Conservation (phyloP, 108 stramenopile genomes). For the Skeletonema potamos region DNA sequence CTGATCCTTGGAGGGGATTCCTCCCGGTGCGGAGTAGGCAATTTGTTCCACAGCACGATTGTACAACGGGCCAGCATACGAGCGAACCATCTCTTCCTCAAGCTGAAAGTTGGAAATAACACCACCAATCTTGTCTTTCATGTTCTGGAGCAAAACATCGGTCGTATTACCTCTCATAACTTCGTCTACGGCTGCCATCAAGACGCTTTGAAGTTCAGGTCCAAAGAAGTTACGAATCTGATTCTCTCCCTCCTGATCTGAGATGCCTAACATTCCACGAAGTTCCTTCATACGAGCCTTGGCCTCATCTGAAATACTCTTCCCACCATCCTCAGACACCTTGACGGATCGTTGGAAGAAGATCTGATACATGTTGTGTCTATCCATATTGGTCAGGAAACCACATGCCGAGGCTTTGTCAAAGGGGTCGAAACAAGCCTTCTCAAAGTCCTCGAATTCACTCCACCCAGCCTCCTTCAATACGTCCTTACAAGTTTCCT, state of each 20-base stretch:
- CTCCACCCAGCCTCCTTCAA: constrained; percentile 71
- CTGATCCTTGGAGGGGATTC: constrained; percentile 69
- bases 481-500: constrained; percentile 62
- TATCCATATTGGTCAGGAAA: constrained; percentile 56
- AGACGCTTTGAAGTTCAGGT: constrained; percentile 67
- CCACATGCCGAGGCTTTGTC: constrained; percentile 70
- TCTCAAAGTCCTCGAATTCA: constrained; percentile 69
- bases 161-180: constrained; percentile 68
- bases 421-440: constrained; percentile 72
- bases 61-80: constrained; percentile 63
- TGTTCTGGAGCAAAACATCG: constrained; percentile 59
- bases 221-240: constrained; percentile 67
- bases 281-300: constrained; percentile 52
- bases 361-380: constrained; percentile 75
- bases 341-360: constrained; percentile 67
- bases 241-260: constrained; percentile 62
- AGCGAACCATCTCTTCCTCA: constrained; percentile 61
- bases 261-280: constrained; percentile 67
- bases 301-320: constrained; percentile 61
- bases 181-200: constrained; percentile 60
- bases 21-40: constrained; percentile 52
- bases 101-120: constrained; percentile 54
- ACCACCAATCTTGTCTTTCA: constrained; percentile 59
- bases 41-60: constrained; percentile 56
- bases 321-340: constrained; percentile 50